These are phyloP conservation scores for Cystofilobasidium macerans DNA, from an alignment of 768 basidiomycete genomes.

Conservation along the genomic window DNA sequence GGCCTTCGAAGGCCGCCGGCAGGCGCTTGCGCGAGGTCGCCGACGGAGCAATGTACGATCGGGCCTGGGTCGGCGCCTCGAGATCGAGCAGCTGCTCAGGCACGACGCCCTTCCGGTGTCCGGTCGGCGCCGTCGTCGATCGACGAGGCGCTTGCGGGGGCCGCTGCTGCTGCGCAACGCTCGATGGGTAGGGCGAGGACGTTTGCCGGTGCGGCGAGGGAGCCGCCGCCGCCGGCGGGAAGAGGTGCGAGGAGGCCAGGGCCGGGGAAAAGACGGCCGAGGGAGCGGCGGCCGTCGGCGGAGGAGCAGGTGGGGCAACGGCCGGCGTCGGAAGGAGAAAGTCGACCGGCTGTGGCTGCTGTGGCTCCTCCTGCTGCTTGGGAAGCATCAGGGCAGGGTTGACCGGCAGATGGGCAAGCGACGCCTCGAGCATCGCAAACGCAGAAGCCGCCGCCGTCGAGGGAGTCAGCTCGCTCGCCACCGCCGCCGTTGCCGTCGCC, in stretches of 20 bases:
- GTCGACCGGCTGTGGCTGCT: no score
- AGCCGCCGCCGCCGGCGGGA: not conserved
- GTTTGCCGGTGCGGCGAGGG: not conserved
- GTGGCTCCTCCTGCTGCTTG: no score
- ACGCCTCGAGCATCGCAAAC: constrained; percentile 7
- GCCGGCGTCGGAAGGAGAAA: not conserved
- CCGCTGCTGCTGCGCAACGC: not conserved
- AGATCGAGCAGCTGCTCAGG: constrained; percentile 47
- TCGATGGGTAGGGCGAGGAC: constrained; percentile 9
- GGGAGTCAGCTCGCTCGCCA: not conserved
- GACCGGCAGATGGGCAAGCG: constrained; percentile 8
- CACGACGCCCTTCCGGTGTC: constrained; percentile 17
- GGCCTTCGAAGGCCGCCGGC: constrained; percentile 52
- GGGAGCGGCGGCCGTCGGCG: not conserved
- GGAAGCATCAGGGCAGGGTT: constrained; percentile 8
- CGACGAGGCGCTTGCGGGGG: constrained; percentile 1
- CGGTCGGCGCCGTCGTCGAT: constrained; percentile 20
- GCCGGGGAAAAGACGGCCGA: constrained; percentile 8
- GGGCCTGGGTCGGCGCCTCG: constrained; percentile 67
- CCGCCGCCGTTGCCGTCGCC: no score
- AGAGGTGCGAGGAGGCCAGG: not conserved
- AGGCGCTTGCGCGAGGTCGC: constrained; percentile 65
- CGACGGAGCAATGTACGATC: constrained; percentile 62
- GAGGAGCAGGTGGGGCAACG: not conserved
- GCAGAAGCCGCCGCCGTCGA: constrained; percentile 2